phyloP scores from a whole-genome alignment of 768 basidiomycete species.

The Butyriboletus loyo region DNA sequence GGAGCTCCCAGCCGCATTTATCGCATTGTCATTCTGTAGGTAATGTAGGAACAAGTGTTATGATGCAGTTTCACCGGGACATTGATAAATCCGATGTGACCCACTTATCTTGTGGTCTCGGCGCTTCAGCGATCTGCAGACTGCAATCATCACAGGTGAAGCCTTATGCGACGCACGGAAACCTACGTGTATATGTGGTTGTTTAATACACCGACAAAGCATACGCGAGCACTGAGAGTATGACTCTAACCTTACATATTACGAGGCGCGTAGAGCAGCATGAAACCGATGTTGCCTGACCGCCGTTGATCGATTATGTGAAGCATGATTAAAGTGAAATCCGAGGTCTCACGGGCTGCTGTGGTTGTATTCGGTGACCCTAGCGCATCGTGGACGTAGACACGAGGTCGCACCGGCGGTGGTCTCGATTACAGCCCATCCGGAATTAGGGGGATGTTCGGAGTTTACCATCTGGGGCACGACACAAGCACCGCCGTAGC shows the following conservation, averaged over 20 bases:
- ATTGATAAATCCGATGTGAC: background rate
- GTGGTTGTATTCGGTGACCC: background rate
- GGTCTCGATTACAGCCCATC: background rate
- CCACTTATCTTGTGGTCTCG: background rate
- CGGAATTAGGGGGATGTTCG: background rate
- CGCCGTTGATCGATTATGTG: background rate
- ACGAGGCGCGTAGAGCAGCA: background rate
- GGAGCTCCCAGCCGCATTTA: background rate
- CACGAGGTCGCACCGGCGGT: background rate
- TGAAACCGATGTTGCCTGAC: background rate
- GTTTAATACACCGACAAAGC: no score
- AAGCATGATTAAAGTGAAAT: background rate
- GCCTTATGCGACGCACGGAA: background rate
- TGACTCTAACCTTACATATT: background rate
- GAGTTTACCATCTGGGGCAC: background rate
- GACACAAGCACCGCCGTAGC: background rate
- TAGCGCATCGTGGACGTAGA: background rate
- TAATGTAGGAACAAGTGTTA: background rate
- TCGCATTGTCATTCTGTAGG: background rate
- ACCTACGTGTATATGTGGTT: background rate
- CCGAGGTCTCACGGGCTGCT: background rate
- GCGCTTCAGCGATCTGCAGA: background rate
- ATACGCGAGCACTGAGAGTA: background rate
- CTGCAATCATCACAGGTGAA: background rate
- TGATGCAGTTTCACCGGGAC: background rate